A percentile compares a stretch with the other conserved stretches of the same genome.
These are phyloP conservation scores for Talaromyces verruculosus DNA, from an alignment of 2,329 filamentous ascomycete species.

Conservation along the genomic window DNA sequence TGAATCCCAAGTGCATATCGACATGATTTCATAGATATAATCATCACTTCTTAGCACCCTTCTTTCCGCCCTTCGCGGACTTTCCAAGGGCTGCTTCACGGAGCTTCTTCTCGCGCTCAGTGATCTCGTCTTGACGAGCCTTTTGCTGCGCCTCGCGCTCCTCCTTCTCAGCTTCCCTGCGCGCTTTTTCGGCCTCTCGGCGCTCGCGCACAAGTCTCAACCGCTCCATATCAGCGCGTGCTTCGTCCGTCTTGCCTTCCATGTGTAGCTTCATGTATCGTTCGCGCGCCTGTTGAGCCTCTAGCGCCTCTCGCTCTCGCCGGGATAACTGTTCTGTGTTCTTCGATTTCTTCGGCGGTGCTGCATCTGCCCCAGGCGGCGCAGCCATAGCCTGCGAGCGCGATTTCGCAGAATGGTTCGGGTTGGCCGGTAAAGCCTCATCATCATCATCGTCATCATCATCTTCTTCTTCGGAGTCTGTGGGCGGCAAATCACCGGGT, in stretches of 20 bases:
- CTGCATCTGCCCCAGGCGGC: constrained; percentile 35
- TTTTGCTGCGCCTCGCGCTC: constrained; percentile 45
- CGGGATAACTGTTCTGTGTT: constrained; percentile 58
- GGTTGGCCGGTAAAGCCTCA: constrained; percentile 68
- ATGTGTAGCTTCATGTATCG: constrained; percentile 88
- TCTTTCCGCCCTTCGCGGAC: constrained; percentile 28
- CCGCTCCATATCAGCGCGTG: constrained; percentile 81
- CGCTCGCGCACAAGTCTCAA: constrained; percentile 80
- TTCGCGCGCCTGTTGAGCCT: constrained; percentile 86
- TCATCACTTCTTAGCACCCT: constrained; percentile 33
- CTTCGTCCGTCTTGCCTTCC: constrained; percentile 95
- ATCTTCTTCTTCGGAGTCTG: constrained; percentile 55
- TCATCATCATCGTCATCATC: constrained; percentile 30
- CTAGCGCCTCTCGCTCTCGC: constrained; percentile 72
- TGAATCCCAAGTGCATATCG: not conserved
- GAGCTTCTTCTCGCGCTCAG: constrained; percentile 43
- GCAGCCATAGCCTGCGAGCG: constrained; percentile 68
- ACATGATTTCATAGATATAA: not conserved
- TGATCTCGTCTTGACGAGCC: constrained; percentile 36
- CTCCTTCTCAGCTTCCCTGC: constrained; percentile 74
- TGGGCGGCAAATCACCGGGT: constrained; percentile 81
- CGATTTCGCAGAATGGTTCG: constrained; percentile 73
- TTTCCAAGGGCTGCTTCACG: constrained; percentile 41
- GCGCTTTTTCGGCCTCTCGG: constrained; percentile 76
- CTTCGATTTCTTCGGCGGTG: not conserved